Conservation (phyloP, 306 rosid genomes). For the Canavalia gladiata region DNA sequence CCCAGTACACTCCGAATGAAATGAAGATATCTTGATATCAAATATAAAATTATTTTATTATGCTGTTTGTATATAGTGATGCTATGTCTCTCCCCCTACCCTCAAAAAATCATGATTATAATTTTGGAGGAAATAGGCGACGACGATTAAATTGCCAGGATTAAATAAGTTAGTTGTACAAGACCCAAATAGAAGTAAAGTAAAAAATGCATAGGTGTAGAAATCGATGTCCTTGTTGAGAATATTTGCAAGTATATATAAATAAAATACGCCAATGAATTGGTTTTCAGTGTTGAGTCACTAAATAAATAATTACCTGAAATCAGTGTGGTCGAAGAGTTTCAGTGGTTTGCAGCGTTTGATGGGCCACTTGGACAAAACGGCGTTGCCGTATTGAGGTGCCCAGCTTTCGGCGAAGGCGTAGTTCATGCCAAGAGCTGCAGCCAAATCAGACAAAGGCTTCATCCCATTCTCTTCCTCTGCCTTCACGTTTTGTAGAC, state of each 20-base stretch:
- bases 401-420: slow-evolving; percentile 97
- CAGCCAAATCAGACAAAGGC: slow-evolving; percentile 70
- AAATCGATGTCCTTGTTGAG: not conserved
- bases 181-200: not conserved
- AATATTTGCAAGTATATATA: not conserved
- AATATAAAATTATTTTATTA: slow-evolving; percentile 16
- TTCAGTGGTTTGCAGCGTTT: slow-evolving; percentile 71
- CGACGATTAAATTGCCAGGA: not conserved
- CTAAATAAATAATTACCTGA: slow-evolving; percentile 54
- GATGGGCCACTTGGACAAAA: slow-evolving; percentile 85
- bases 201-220: not conserved
- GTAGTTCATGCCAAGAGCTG: slow-evolving; percentile 74
- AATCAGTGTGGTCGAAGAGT: slow-evolving; percentile 77
- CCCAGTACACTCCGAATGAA: too few species aligned
- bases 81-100: too few species aligned
- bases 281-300: not conserved
- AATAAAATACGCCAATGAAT: not conserved
- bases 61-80: not conserved
- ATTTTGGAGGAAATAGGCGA: not conserved
- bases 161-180: not conserved
- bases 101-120: not conserved
- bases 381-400: slow-evolving; percentile 90
- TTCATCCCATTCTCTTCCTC: slow-evolving; percentile 70
- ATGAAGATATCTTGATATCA: slow-evolving; percentile 10
- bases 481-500: slow-evolving; percentile 87